These are phyloP conservation scores for Apium graveolens DNA, from an alignment of 129 eudicot genomes.

Conservation along the genomic window DNA sequence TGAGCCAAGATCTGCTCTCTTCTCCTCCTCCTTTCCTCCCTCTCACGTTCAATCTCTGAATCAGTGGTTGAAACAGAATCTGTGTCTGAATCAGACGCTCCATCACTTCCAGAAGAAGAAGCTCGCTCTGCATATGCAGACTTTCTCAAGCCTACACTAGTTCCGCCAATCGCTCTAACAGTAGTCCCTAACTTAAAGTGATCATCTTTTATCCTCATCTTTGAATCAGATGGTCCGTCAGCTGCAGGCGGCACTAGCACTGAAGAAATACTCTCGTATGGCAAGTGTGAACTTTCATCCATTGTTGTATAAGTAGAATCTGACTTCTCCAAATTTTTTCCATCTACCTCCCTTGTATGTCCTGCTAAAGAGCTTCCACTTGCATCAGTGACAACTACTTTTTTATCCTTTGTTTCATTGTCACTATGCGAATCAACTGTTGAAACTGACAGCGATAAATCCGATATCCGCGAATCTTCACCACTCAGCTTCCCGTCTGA, in stretches of 20 bases:
- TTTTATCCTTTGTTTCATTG: conserved; percentile 21
- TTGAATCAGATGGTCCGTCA: conserved; percentile 14
- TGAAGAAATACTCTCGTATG: conserved; percentile 15
- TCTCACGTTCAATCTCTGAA: conserved; percentile 77
- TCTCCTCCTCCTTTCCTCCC: conserved; percentile 72
- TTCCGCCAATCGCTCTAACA: neutral
- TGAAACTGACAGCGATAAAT: conserved; percentile 20
- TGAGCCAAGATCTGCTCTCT: conserved; percentile 72
- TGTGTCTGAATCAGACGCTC: conserved; percentile 53
- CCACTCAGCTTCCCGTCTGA: conserved; percentile 26
- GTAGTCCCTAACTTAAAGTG: conserved; percentile 18
- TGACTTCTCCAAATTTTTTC: conserved; percentile 13
- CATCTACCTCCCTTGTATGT: conserved; percentile 12
- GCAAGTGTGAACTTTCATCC: conserved; percentile 12
- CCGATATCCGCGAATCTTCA: conserved; percentile 18
- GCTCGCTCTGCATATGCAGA: conserved; percentile 29
- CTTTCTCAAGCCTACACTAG: conserved; percentile 16
- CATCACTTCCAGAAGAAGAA: conserved; percentile 46
- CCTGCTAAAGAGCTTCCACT: conserved; percentile 10
- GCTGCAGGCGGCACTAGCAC: conserved; percentile 14
- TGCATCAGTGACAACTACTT: conserved; percentile 10
- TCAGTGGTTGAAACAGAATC: conserved; percentile 63
- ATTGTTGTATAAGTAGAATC: conserved; percentile 4
- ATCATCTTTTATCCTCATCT: conserved; percentile 21
- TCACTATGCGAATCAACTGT: conserved; percentile 27